These are phyloP conservation scores for Kurtzmaniella quercitrusa DNA, from an alignment of 1,139 yeast genomes.

Conservation along the genomic window DNA sequence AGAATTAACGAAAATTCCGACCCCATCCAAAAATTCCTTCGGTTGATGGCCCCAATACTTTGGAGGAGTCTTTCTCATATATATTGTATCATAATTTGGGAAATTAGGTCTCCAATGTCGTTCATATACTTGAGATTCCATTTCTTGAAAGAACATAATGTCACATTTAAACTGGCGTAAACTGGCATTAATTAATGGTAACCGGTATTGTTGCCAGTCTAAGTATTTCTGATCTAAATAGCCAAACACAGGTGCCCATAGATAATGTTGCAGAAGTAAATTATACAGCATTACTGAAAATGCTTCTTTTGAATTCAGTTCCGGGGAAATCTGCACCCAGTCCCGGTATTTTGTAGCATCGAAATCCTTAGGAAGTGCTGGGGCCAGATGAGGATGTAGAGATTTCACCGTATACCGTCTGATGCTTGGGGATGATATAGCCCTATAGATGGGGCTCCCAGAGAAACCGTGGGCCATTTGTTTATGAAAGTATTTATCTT, in stretches of 20 bases:
- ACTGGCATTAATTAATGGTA: constrained; percentile 37
- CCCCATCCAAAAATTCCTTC: constrained; percentile 50
- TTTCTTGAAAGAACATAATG: constrained; percentile 59
- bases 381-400: constrained; percentile 3
- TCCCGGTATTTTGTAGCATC: constrained; percentile 21
- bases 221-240: constrained; percentile 42
- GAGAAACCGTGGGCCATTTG: not conserved
- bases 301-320: constrained; percentile 2
- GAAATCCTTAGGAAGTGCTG: constrained; percentile 9
- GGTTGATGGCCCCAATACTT: constrained; percentile 43
- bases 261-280: constrained; percentile 50
- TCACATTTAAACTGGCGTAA: constrained; percentile 42
- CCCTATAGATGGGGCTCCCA: not conserved
- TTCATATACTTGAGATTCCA: constrained; percentile 46
- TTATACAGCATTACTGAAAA: constrained; percentile 46
- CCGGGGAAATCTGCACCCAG: constrained; percentile 16
- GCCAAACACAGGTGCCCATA: constrained; percentile 54
- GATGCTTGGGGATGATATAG: not conserved
- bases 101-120: constrained; percentile 35
- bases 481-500: not conserved
- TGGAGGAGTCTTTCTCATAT: constrained; percentile 46
- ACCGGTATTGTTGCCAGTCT: constrained; percentile 44
- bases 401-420: not conserved
- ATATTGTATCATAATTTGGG: constrained; percentile 41
- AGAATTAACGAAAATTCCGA: constrained; percentile 46